Conservation (phyloP, 108 stramenopile species). For the Craspedostauros australis region DNA sequence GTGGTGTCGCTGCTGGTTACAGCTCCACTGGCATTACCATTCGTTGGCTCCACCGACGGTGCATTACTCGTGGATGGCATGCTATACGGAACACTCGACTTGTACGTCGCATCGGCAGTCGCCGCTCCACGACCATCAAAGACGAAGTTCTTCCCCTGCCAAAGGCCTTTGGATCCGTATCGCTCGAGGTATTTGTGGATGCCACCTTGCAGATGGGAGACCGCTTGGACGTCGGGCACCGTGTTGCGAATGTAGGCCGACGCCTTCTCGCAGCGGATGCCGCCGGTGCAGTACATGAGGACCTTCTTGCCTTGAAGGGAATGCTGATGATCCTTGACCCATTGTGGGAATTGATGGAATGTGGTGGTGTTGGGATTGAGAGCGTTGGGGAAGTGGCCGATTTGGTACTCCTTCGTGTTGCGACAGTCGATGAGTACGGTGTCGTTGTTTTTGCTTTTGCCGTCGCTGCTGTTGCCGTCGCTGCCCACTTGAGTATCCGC, state of each 20-base stretch:
- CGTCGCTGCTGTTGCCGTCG: conserved; percentile 1
- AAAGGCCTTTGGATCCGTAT: conserved; percentile 42
- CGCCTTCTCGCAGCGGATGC: conserved; percentile 92
- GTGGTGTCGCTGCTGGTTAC: conserved; percentile 4
- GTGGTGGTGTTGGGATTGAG: conserved; percentile 48
- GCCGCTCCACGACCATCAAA: conserved; percentile 63
- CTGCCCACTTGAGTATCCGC: conserved; percentile 6
- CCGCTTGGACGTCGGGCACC: conserved; percentile 41
- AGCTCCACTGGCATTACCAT: conserved; percentile 10
- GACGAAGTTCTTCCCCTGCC: conserved; percentile 83
- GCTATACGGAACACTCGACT: too few relatives aligned
- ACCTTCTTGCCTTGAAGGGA: conserved; percentile 39
- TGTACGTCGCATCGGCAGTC: too few relatives aligned
- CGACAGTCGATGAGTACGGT: conserved; percentile 76
- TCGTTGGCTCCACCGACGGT: neutral
- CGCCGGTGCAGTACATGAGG: conserved; percentile 94
- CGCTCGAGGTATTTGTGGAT: conserved; percentile 85
- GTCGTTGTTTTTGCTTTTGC: conserved; percentile 14
- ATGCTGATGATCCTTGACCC: conserved; percentile 37
- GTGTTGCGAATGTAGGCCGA: conserved; percentile 60
- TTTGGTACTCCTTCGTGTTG: conserved; percentile 76
- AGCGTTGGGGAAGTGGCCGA: conserved; percentile 53
- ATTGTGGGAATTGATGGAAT: conserved; percentile 45
- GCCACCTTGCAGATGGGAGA: conserved; percentile 75
- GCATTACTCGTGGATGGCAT: too few relatives aligned